These are phyloP conservation scores for Symbiodinium pilosum DNA, from an alignment of 73 alveolate species.

Conservation along the genomic window DNA sequence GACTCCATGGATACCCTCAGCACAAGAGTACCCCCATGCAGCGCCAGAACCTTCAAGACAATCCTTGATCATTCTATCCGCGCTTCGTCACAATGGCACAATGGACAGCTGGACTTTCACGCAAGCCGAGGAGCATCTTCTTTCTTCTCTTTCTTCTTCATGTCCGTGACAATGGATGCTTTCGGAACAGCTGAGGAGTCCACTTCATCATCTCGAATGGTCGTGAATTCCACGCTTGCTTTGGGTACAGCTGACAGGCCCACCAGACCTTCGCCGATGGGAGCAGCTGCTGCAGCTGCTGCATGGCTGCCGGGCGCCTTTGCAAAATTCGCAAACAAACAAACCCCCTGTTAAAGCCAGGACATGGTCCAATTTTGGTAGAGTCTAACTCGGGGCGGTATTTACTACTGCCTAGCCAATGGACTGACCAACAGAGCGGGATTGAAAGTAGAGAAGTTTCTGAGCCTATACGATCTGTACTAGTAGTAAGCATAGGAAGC, in stretches of 20 bases:
- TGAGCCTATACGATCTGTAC: neutral
- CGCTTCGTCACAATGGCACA: neutral
- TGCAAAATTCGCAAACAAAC: no score
- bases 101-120: neutral
- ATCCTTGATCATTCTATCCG: neutral
- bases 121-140: neutral
- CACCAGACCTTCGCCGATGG: neutral
- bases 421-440: no score
- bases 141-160: neutral
- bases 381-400: no score
- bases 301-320: slow-evolving; percentile 6
- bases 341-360: no score
- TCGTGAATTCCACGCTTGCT: neutral
- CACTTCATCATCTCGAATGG: neutral
- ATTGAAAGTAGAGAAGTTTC: no score
- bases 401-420: no score
- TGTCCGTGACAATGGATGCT: neutral
- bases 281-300: neutral
- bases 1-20: neutral
- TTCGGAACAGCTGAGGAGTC: neutral
- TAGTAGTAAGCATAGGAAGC: neutral
- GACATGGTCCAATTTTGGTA: no score
- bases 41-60: neutral
- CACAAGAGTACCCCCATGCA: neutral
- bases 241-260: neutral